A percentile compares a stretch with the other conserved stretches of the same genome.
phyloP scores from a whole-genome alignment of 1,284 basidiomycete species.

The Puccinia horiana region DNA sequence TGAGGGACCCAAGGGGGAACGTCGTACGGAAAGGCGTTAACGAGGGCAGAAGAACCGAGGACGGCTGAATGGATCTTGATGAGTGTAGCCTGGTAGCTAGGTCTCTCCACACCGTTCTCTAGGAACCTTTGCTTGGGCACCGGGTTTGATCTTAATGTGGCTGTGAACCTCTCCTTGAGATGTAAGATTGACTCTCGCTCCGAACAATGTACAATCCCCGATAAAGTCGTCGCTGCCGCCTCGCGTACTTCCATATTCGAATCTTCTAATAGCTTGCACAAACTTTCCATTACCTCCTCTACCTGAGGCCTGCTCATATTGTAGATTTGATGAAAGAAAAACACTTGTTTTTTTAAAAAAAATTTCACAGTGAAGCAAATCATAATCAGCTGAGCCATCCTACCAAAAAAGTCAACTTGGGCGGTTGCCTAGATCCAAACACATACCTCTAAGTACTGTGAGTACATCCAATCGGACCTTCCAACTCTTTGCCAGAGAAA shows the following conservation, averaged over 20 bases:
- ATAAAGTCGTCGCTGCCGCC: conserved; percentile 85
- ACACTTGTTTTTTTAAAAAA: conserved; percentile 79
- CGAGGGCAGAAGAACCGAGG: conserved; percentile 76
- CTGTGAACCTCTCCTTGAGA: conserved; percentile 81
- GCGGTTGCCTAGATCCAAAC: conserved; percentile 64
- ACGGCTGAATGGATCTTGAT: conserved; percentile 83
- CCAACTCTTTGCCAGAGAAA: conserved; percentile 61
- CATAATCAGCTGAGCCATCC: conserved; percentile 51
- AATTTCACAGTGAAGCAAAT: conserved; percentile 69
- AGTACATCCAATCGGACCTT: conserved; percentile 62
- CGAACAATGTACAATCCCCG: conserved; percentile 87
- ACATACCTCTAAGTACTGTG: conserved; percentile 70
- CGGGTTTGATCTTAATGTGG: conserved; percentile 65
- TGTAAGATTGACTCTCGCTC: conserved; percentile 83
- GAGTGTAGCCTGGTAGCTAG: conserved; percentile 73
- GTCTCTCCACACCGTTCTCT: conserved; percentile 61
- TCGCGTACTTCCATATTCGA: conserved; percentile 92
- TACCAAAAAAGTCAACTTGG: conserved; percentile 29
- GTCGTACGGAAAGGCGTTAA: conserved; percentile 80
- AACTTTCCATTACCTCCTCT: conserved; percentile 56
- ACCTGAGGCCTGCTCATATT: conserved; percentile 52
- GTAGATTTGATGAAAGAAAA: conserved; percentile 78
- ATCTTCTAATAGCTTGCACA: conserved; percentile 80
- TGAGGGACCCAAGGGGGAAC: conserved; percentile 72
- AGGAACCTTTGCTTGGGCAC: conserved; percentile 71